Base-by-base conservation (phyloP, 371 early-diverging fungal species). In the Dichotomocladium elegans region DNA sequence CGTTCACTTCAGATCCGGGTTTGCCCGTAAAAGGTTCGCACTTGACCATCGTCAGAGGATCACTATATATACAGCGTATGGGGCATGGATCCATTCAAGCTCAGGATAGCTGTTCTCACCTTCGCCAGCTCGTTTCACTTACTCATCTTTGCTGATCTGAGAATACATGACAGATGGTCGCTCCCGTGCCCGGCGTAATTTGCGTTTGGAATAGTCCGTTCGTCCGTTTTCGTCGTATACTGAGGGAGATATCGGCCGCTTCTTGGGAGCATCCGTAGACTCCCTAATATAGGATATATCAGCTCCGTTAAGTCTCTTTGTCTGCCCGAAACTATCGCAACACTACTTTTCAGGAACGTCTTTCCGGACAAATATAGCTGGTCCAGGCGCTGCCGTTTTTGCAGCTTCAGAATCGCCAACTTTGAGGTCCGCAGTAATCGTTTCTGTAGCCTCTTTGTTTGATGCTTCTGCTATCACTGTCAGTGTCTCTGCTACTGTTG, bases 11-110 rank as follows among this genome's bases (percentile, higher is more conserved):
- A 2, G 88, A 86, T 12, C 83, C 84, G 10, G 91, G 89, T 28
- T 72, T 74, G 12, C 88, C 89, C 21, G 57, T 71, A 57, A 89
- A 93, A 4, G 85, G 83, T 37, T 85, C 86, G 54, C 92, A 92
- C 43, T 90, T 86, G 19, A 91, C 82, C 86, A 92, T 80, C 10
- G 91, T 86, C 37, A 88, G 72, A n/a, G 87, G 90, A 49, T 91
- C 91, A 48, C 81, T 81, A 57, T 31, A 31, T 9, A 24, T 22
- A 9, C 15, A 28, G n/a, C 11, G 4, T 21, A 24, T n/a, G n/a
- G n/a, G n/a, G n/a, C n/a, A n/a, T n/a, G n/a, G n/a, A n/a, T n/a
- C n/a, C n/a, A n/a, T n/a, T n/a, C n/a, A n/a, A n/a, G n/a, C n/a
- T n/a, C n/a, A n/a, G n/a, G n/a, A n/a, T n/a, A n/a, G n/a, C n/a